Base-by-base conservation (phyloP, 768 basidiomycete genomes). In the Boletus sp. region DNA sequence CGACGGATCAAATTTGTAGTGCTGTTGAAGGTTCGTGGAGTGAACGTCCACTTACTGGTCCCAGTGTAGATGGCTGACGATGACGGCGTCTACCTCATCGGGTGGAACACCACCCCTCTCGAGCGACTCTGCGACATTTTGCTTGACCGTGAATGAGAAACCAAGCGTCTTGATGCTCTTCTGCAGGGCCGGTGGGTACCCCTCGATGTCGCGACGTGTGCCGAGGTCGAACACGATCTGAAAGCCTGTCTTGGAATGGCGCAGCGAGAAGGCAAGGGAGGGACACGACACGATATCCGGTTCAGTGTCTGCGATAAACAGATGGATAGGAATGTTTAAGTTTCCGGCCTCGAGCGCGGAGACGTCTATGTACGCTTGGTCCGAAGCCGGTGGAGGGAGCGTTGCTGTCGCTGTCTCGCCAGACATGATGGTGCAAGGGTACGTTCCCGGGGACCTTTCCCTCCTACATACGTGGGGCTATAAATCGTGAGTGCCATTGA, bases 151-250 rank as follows among this genome's bases (percentile, higher is more conserved):
- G 33, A 42, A 6, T 1, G 47, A 53, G 33, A 56, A 47, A 7
- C 45, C 55, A 10, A 56, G 19, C 19, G 32, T 27, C 23, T 61
- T 25, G 63, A 60, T 21, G 48, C 8, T 58, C 51, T 53, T 59
- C 72, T 6, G 67, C 41, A 67, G 54, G 0, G 51, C 61, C 0
- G 77, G 77, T 0, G 79, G 73, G 48, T 71, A 75, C 5, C 68
- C 75, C 21, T 77, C 70, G 60, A 72, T 69, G 56, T 84, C 78
- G 40, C 74, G 72, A 27, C 81, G 76, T 9, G 79, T 70, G 9
- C 83, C 83, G 19, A 85, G 74, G 54, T 85, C 85, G 56, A 85
- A 84, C 0, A 83, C 56, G 49, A 81, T 61, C 30, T 70, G 75
- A 13, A 69, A 62, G 2, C 69, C 64, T 1, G 64, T 74, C 17